These are phyloP conservation scores for Fraxinus baroniana DNA, from an alignment of 305 asterid species.

Conservation along the genomic window DNA sequence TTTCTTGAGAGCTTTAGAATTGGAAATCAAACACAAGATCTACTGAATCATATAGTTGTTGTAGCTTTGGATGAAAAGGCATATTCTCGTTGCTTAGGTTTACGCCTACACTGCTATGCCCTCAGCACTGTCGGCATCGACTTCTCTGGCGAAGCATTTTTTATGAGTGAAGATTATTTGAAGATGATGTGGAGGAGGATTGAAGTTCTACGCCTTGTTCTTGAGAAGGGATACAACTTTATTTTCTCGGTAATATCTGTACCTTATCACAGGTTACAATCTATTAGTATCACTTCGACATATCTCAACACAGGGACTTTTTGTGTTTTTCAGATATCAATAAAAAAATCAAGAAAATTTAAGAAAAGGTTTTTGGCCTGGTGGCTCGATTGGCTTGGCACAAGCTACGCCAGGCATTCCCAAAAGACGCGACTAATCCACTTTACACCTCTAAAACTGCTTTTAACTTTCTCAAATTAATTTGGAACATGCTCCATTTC, in stretches of 20 bases:
- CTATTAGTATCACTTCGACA: background rate
- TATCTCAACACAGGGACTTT: background rate
- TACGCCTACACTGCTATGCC: conserved; percentile 38
- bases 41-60: conserved; percentile 44
- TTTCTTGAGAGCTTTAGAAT: conserved; percentile 52
- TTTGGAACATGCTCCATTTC: background rate
- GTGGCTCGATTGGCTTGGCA: too few relatives aligned
- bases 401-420: too few relatives aligned
- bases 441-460: background rate
- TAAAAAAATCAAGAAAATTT: too few relatives aligned
- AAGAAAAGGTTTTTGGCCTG: too few relatives aligned
- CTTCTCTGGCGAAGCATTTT: conserved; percentile 44
- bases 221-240: conserved; percentile 47
- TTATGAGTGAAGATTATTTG: conserved; percentile 42
- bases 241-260: conserved; percentile 40
- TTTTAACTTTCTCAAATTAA: background rate
- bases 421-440: too few relatives aligned
- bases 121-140: conserved; percentile 40
- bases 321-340: too few relatives aligned
- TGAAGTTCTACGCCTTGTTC: conserved; percentile 44
- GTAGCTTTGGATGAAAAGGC: conserved; percentile 52
- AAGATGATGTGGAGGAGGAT: conserved; percentile 61
- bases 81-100: conserved; percentile 42
- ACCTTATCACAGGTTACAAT: background rate
- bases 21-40: conserved; percentile 43